Conservation (phyloP, 2,329 filamentous ascomycete genomes). For the Aureobasidium zeae region DNA sequence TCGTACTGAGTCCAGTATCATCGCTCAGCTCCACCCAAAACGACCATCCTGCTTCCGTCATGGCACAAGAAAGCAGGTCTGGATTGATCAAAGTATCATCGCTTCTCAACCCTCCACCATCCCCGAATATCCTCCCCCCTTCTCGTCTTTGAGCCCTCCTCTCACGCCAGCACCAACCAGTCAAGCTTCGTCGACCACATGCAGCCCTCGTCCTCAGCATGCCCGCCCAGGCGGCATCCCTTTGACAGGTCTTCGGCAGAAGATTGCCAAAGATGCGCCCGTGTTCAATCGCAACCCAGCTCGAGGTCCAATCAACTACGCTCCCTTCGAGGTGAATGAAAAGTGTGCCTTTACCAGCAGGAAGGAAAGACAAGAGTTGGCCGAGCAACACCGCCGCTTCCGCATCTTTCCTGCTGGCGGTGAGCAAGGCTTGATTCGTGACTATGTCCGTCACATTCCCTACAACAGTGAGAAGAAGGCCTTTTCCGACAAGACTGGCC, state of each 20-base stretch:
- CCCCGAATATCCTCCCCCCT: constrained; percentile 8
- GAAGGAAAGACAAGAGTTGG: constrained; percentile 37
- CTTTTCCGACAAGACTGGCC: constrained; percentile 75
- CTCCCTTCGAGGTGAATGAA: constrained; percentile 55
- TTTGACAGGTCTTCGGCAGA: constrained; percentile 35
- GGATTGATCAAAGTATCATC: constrained; percentile 13
- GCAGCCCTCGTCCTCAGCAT: constrained; percentile 21
- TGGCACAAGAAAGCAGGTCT: neutral
- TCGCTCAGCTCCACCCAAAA: neutral
- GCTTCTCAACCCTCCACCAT: constrained; percentile 14
- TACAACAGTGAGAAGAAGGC: constrained; percentile 93
- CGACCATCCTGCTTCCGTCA: constrained; percentile 2
- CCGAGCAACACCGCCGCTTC: constrained; percentile 52
- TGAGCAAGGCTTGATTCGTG: constrained; percentile 35
- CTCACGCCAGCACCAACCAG: constrained; percentile 22
- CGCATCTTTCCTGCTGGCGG: constrained; percentile 56
- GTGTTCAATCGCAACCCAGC: constrained; percentile 53
- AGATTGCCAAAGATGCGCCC: constrained; percentile 56
- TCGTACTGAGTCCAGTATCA: neutral
- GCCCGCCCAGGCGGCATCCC: constrained; percentile 17
- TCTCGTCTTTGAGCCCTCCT: constrained; percentile 19
- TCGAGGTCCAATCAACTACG: constrained; percentile 62
- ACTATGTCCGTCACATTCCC: constrained; percentile 59
- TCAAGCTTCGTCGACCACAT: constrained; percentile 20
- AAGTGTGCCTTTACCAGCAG: constrained; percentile 31